Conservation (phyloP, 2,329 filamentous ascomycete genomes). For the Apiospora marii region DNA sequence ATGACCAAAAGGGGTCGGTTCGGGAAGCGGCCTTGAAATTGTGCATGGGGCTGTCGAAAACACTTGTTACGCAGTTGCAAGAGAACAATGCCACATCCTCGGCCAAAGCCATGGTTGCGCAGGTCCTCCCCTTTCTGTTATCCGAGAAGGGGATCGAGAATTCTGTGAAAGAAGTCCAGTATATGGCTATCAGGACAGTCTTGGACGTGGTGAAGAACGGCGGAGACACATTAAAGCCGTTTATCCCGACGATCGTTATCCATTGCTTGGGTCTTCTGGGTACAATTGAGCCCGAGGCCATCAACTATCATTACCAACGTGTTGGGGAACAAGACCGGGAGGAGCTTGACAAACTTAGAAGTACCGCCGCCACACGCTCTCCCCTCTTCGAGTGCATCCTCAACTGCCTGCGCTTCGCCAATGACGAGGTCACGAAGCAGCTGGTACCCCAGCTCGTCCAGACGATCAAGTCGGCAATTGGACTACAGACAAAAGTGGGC, state of each 20-base stretch:
- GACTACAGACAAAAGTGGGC: slow-evolving; percentile 92
- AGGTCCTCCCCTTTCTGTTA: slow-evolving; percentile 89
- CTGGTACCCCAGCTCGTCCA: slow-evolving; percentile 77
- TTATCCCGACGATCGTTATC: slow-evolving; percentile 82
- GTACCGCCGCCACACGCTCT: slow-evolving; percentile 82
- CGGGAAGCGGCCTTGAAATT: slow-evolving; percentile 81
- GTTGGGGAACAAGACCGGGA: slow-evolving; percentile 87
- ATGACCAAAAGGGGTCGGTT: slow-evolving; percentile 95
- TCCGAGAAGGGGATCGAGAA: slow-evolving; percentile 91
- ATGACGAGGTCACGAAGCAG: slow-evolving; percentile 77
- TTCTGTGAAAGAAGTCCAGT: slow-evolving; percentile 84
- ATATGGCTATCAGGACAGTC: slow-evolving; percentile 83
- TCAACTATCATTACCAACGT: slow-evolving; percentile 94
- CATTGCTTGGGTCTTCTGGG: slow-evolving; percentile 84
- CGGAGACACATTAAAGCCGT: slow-evolving; percentile 78
- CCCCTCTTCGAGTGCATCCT: slow-evolving; percentile 94
- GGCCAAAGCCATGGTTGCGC: slow-evolving; percentile 80
- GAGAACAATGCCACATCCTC: slow-evolving; percentile 75
- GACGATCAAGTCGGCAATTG: slow-evolving; percentile 85
- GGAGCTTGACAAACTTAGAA: slow-evolving; percentile 86
- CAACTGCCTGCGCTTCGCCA: slow-evolving; percentile 83
- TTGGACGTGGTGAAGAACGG: slow-evolving; percentile 91
- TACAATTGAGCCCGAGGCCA: slow-evolving; percentile 84
- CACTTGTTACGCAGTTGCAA: slow-evolving; percentile 85
- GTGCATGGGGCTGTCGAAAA: slow-evolving; percentile 84